phyloP scores from a whole-genome alignment of 1,284 basidiomycete genomes.

The Pseudozyma pruni region DNA sequence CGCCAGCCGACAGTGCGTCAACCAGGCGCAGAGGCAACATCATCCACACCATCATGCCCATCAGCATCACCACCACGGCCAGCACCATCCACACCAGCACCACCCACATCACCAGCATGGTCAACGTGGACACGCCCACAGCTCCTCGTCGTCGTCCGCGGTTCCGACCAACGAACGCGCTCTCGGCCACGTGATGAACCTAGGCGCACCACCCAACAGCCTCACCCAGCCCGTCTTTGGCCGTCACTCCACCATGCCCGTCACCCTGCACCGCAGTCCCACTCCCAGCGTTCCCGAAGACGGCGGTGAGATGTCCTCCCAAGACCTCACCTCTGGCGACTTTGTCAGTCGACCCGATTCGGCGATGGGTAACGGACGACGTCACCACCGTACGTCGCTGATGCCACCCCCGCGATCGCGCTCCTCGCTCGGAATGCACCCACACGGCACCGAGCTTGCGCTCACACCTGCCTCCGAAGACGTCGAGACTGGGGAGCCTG shows the following conservation, averaged over 20 bases:
- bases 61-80: conserved; percentile 32
- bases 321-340: conserved; percentile 38
- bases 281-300: conserved; percentile 61
- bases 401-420: conserved; percentile 48
- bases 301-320: conserved; percentile 59
- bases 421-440: conserved; percentile 26
- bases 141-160: no score
- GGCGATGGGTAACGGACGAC: conserved; percentile 27
- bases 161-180: neutral
- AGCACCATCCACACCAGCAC: conserved; percentile 22
- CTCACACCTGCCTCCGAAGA: conserved; percentile 7
- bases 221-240: conserved; percentile 15
- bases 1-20: conserved; percentile 15
- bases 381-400: conserved; percentile 30
- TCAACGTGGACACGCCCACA: conserved; percentile 12
- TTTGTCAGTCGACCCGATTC: conserved; percentile 41
- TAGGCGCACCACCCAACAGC: conserved; percentile 28
- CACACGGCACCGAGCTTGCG: conserved; percentile 4
- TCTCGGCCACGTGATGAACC: conserved; percentile 25
- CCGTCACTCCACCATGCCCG: conserved; percentile 54
- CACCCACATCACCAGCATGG: conserved; percentile 25
- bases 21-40: conserved; percentile 14
- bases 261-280: conserved; percentile 41
- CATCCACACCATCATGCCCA: conserved; percentile 15
- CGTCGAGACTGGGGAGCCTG: conserved; percentile 9